Conservation (phyloP, 495 filamentous ascomycete species). For the Cercophora samala region DNA sequence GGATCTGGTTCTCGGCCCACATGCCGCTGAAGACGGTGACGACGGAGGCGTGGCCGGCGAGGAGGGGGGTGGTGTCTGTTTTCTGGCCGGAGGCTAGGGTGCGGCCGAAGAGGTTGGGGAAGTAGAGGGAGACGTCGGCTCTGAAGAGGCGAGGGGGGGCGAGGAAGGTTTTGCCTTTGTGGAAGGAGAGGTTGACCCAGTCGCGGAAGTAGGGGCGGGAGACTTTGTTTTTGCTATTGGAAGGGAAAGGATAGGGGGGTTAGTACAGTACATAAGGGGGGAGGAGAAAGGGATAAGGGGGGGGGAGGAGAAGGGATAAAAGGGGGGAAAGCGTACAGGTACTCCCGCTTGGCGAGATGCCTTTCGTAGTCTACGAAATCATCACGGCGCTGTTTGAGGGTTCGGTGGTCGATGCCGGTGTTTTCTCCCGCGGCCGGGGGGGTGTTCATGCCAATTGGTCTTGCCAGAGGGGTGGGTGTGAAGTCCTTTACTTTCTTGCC, state of each 20-base stretch:
- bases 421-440: conserved; percentile 77
- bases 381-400: conserved; percentile 63
- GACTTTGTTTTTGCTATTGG: conserved; percentile 53
- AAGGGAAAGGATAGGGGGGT: not conserved
- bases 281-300: not conserved
- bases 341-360: conserved; percentile 66
- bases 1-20: conserved; percentile 83
- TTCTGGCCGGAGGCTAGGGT: conserved; percentile 55
- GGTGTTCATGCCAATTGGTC: conserved; percentile 75
- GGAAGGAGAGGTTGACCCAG: conserved; percentile 75
- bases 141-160: conserved; percentile 75
- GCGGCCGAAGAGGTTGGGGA: conserved; percentile 82
- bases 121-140: conserved; percentile 72
- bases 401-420: conserved; percentile 66
- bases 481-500: conserved; percentile 58
- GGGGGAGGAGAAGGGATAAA: conserved; percentile 26
- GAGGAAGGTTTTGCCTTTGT: conserved; percentile 84
- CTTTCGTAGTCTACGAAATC: conserved; percentile 84
- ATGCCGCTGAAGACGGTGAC: conserved; percentile 74
- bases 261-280: not conserved
- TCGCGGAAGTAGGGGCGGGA: conserved; percentile 88
- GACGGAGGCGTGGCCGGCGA: conserved; percentile 69
- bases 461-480: conserved; percentile 64
- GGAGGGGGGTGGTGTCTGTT: conserved; percentile 65
- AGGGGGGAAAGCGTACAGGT: conserved; percentile 54